Percentiles rank a stretch among this genome's conserved stretches.
Conservation (phyloP, 345 rosid species). For the Eucalyptus dawsonii region DNA sequence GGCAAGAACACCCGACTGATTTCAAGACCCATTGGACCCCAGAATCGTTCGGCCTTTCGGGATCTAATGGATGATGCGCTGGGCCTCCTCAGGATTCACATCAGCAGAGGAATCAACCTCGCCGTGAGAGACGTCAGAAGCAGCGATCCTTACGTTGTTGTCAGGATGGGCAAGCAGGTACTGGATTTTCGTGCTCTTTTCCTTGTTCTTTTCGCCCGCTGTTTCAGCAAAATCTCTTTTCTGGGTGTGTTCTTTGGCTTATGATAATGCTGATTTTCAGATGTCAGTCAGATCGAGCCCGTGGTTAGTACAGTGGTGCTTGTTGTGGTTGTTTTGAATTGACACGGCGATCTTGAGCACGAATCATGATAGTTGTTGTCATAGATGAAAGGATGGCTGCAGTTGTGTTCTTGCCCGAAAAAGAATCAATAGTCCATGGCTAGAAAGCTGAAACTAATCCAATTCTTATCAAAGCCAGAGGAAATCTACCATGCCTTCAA, state of each 20-base stretch:
- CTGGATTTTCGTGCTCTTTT: too few relatives aligned
- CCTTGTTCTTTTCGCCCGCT: background rate
- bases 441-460: background rate
- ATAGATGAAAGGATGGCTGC: background rate
- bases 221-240: background rate
- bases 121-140: slow-evolving; percentile 59
- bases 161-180: slow-evolving; percentile 2
- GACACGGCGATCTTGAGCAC: background rate
- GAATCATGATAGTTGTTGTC: background rate
- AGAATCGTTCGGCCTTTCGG: background rate
- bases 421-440: background rate
- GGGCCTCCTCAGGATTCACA: slow-evolving; percentile 62
- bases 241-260: background rate
- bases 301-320: background rate
- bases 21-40: background rate
- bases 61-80: slow-evolving; percentile 45
- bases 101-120: slow-evolving; percentile 59
- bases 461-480: background rate
- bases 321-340: background rate
- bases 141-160: background rate
- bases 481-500: background rate
- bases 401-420: background rate
- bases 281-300: background rate
- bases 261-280: background rate
- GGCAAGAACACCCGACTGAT: background rate